Percentiles rank a stretch among this genome's conserved stretches.
Conservation (phyloP, 2,329 filamentous ascomycete genomes). For the Aquanectria penicillioides region DNA sequence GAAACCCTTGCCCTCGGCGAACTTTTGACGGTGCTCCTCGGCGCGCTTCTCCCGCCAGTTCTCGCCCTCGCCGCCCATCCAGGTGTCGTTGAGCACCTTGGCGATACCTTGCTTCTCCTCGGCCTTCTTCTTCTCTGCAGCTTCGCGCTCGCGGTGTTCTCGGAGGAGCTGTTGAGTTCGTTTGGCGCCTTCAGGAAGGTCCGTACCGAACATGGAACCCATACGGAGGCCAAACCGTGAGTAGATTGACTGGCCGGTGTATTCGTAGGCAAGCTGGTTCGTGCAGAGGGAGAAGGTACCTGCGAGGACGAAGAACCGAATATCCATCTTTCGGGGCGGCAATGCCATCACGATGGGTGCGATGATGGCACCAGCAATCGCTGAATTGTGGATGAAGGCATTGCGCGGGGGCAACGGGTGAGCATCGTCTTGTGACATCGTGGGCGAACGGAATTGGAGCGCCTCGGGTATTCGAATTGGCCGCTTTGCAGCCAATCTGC, state of each 20-base stretch:
- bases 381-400: conserved; percentile 57
- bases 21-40: conserved; percentile 61
- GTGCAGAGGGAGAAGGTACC: conserved; percentile 62
- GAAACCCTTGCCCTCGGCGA: conserved; percentile 66
- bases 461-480: conserved; percentile 2
- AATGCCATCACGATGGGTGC: conserved; percentile 59
- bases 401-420: conserved; percentile 47
- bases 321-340: conserved; percentile 62
- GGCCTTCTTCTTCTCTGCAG: conserved; percentile 41
- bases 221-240: conserved; percentile 57
- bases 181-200: conserved; percentile 66
- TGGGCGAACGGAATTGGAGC: background rate
- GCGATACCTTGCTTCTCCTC: conserved; percentile 46
- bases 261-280: conserved; percentile 66
- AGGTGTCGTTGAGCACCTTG: conserved; percentile 57
- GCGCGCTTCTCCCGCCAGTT: conserved; percentile 65
- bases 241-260: conserved; percentile 63
- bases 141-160: conserved; percentile 56
- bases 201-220: conserved; percentile 57
- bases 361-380: conserved; percentile 58
- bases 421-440: conserved; percentile 43
- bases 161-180: conserved; percentile 58
- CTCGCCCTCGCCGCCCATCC: conserved; percentile 67
- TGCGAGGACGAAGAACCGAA: conserved; percentile 61
- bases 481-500: background rate